Conservation (phyloP, 305 asterid genomes). For the Caryopteris hybrid region DNA sequence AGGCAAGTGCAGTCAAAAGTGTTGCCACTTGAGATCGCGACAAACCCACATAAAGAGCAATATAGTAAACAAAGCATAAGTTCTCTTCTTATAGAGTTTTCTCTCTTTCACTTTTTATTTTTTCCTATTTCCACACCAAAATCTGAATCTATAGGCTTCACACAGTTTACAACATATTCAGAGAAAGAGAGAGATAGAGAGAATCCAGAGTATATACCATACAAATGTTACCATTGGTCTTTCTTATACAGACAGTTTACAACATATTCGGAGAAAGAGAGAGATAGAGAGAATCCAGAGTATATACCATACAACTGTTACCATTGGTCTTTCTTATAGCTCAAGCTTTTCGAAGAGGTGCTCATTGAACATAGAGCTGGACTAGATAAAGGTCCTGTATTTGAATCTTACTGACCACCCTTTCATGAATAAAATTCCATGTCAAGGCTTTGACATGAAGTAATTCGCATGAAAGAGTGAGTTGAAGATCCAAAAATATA, state of each 20-base stretch:
- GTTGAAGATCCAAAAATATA: not conserved
- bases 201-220: not conserved
- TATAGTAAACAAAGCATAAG: no score
- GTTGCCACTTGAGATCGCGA: no score
- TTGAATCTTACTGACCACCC: not conserved
- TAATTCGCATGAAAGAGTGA: not conserved
- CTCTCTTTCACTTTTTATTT: no score
- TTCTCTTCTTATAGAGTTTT: no score
- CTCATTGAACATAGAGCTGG: not conserved
- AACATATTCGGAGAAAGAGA: no score
- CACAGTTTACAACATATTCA: no score
- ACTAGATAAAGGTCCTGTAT: not conserved
- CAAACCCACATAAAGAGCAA: no score
- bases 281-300: not conserved
- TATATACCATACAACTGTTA: not conserved
- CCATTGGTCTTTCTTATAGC: no score
- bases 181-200: slow-evolving; percentile 7
- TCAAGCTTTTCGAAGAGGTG: not conserved
- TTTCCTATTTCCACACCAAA: no score
- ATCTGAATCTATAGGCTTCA: no score
- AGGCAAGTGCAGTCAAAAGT: not conserved
- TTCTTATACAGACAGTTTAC: no score
- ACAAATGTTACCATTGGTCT: not conserved
- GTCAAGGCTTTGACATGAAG: not conserved
- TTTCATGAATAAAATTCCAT: not conserved